These are phyloP conservation scores for Salix exigua DNA, from an alignment of 345 rosid species.

Conservation along the genomic window DNA sequence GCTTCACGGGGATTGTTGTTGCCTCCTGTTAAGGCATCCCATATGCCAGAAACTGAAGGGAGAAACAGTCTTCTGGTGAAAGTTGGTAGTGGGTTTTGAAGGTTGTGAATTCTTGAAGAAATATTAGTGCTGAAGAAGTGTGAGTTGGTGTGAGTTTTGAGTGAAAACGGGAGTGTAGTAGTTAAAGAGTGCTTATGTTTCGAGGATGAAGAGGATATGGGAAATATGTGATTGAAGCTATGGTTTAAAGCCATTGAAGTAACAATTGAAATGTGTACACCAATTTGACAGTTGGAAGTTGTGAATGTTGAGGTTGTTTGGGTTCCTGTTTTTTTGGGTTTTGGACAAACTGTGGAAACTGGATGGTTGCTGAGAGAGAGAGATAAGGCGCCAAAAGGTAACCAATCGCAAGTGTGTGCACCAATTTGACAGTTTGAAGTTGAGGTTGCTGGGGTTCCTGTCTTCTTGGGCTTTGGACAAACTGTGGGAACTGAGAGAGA, in stretches of 20 bases:
- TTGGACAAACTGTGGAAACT: background rate
- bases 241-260: background rate
- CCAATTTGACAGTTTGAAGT: too few species aligned
- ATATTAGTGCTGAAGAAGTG: constrained; percentile 11
- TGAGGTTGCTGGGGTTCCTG: too few species aligned
- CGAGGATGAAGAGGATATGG: background rate
- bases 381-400: too few species aligned
- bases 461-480: too few species aligned
- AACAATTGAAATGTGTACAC: background rate
- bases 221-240: background rate
- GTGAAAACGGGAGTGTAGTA: constrained; percentile 23
- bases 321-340: background rate
- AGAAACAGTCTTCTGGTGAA: constrained; percentile 60
- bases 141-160: constrained; percentile 16
- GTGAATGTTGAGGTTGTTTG: background rate
- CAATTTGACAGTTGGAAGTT: background rate
- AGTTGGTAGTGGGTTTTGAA: constrained; percentile 31
- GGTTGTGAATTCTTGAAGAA: constrained; percentile 16
- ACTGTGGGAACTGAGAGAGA: too few species aligned
- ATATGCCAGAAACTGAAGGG: constrained; percentile 71
- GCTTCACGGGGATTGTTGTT: constrained; percentile 58
- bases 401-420: too few species aligned
- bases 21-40: constrained; percentile 83
- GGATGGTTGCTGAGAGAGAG: background rate
- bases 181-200: background rate